Base-by-base conservation (phyloP, 2,329 filamentous ascomycete genomes). In the Penicillium corylophilum region DNA sequence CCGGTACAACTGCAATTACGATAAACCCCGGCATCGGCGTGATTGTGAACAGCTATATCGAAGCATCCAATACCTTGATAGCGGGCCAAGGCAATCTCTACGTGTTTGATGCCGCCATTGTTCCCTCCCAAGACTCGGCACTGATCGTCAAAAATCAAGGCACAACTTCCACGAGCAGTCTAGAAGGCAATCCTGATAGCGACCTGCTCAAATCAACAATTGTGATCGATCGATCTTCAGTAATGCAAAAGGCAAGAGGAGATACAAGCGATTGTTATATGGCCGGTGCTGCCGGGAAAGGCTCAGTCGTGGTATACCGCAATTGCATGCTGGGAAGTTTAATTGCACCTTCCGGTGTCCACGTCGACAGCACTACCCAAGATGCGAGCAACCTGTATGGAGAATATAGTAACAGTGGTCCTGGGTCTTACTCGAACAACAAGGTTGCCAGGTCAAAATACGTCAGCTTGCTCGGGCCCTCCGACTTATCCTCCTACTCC, bases 21-120 rank as follows among this genome's bases (percentile, higher is more conserved):
- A 57, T 66, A 5, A 62, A 65, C 1, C 57, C 61, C 9, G 71
- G 73, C 3, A 62, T 71, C 0, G 69, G 66, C 1, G 55, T 79
- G 23, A 68, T 79, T 22, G 73, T 74, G 8, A 70, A 77, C 54
- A 76, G 73, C 0, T 77, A 77, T 49, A 66, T 79, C 8, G 73
- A 78, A 51, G 75, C 73, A 2, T 55, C 66, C 5, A 71, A 75
- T 44, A 77, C 77, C 55, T 55, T 75, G 1, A 68, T 79, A 44
- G 73, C 71, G 50, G 69, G 71, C 31, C 73, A 69, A 10, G 68
- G 71, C 0, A 71, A 71, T 10, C 51, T 75, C 0, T 78, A 78
- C 49, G 54, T 79, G 0, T 79, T 73, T 50, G 68, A 69, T 9
- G 74, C 77, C 0, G 75, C 70, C 0, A 73, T 79, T 44, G 70